Evolutionary conservation across 116 monocot species (phyloP).

Genomic region (Phalaenopsis hybrid): DNA sequence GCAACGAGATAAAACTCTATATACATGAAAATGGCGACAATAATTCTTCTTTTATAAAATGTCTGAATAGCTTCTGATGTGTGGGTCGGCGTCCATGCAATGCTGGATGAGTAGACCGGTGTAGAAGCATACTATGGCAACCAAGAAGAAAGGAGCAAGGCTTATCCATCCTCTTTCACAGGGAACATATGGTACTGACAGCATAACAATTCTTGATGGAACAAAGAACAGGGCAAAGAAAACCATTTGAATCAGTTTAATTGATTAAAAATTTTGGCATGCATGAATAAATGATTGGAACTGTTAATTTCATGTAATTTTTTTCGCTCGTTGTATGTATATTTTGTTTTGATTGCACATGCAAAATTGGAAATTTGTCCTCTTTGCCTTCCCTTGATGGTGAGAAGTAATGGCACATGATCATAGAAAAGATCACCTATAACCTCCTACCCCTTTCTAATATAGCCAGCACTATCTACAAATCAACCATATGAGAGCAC

Average conservation of each 20-base stretch:
- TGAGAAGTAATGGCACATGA: too few species aligned
- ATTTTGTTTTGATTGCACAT: too few species aligned
- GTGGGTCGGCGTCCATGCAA: slow-evolving; percentile 30
- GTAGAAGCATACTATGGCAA: slow-evolving; percentile 39
- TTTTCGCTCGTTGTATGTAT: too few species aligned
- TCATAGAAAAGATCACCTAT: too few species aligned
- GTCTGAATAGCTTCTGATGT: slow-evolving; percentile 30
- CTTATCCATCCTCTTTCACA: slow-evolving; percentile 45
- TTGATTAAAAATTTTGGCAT: background rate
- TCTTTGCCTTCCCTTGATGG: too few species aligned
- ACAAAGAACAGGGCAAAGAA: background rate
- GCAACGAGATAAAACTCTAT: slow-evolving; percentile 44
- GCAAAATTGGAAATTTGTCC: too few species aligned
- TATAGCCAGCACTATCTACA: too few species aligned
- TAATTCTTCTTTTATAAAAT: slow-evolving; percentile 17
- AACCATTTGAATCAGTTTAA: background rate
- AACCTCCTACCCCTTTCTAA: too few species aligned
- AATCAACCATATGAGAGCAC: too few species aligned
- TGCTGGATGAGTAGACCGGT: slow-evolving; percentile 35
- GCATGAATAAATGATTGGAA: background rate
- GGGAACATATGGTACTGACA: slow-evolving; percentile 45
- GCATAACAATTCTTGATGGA: slow-evolving; percentile 29
- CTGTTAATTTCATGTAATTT: background rate
- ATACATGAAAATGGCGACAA: slow-evolving; percentile 36
- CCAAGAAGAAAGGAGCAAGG: slow-evolving; percentile 27